Conservation (phyloP, 345 rosid genomes). For the Bruguiera gymnorhiza region DNA sequence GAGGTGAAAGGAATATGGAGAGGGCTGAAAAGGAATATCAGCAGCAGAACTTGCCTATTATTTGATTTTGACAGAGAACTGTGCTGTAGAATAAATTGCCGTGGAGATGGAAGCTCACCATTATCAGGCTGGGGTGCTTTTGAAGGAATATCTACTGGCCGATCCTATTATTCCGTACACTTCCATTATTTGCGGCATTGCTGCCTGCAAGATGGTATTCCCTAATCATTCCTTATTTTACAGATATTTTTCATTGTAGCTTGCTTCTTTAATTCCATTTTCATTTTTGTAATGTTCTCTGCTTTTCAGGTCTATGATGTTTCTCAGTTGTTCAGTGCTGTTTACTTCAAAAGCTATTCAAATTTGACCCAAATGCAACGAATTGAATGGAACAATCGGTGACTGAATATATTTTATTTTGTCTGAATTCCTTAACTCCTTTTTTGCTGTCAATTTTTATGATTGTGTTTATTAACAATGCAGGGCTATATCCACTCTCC, state of each 20-base stretch:
- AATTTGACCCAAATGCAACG: conserved; percentile 58
- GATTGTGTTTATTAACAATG: conserved; percentile 18
- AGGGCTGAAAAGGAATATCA: conserved; percentile 1
- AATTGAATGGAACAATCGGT: conserved; percentile 90
- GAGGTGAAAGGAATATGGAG: not conserved
- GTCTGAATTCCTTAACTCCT: not conserved
- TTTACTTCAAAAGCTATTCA: conserved; percentile 55
- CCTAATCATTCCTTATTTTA: not conserved
- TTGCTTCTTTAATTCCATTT: conserved; percentile 8
- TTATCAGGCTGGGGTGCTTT: conserved; percentile 48
- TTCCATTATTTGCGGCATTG: conserved; percentile 48
- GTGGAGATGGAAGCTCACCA: conserved; percentile 36
- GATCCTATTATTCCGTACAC: conserved; percentile 58
- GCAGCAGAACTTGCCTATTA: conserved; percentile 10
- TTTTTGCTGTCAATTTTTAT: conserved; percentile 11
- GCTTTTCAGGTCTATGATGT: conserved; percentile 63
- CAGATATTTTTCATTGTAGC: not conserved
- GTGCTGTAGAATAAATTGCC: conserved; percentile 11
- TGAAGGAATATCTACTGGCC: conserved; percentile 53
- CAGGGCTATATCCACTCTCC: conserved; percentile 81
- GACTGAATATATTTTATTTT: conserved; percentile 17
- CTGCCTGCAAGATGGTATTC: conserved; percentile 57
- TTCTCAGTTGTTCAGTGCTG: conserved; percentile 49
- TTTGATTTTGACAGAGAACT: conserved; percentile 13
- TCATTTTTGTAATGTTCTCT: not conserved